These are phyloP conservation scores for Coccinonectria pachysandricola DNA, from an alignment of 2,329 filamentous ascomycete genomes.

Conservation along the genomic window DNA sequence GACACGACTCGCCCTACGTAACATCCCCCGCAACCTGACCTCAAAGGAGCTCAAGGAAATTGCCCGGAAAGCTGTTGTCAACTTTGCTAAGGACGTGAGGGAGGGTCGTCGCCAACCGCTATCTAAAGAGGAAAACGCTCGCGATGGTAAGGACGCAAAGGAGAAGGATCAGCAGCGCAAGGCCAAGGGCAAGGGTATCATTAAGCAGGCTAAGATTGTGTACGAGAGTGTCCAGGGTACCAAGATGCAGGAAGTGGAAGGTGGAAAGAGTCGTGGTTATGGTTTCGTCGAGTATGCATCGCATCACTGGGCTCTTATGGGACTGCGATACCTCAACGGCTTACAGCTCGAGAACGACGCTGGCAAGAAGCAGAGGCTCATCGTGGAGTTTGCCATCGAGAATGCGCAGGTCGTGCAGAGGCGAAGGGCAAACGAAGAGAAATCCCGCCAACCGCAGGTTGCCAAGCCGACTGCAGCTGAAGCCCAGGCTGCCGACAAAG, in stretches of 20 bases:
- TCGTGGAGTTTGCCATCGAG: constrained; percentile 96
- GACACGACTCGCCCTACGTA: constrained; percentile 82
- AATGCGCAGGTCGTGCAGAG: constrained; percentile 92
- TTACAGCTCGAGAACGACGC: constrained; percentile 46
- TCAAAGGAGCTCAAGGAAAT: constrained; percentile 87
- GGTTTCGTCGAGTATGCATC: constrained; percentile 96
- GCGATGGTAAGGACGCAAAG: constrained; percentile 70
- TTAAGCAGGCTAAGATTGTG: constrained; percentile 88
- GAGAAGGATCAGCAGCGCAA: constrained; percentile 73
- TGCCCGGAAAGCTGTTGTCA: constrained; percentile 84
- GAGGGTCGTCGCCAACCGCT: constrained; percentile 63
- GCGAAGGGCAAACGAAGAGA: constrained; percentile 35
- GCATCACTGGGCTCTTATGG: constrained; percentile 91
- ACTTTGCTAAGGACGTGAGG: constrained; percentile 86
- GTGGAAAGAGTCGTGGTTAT: constrained; percentile 82
- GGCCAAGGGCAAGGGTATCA: constrained; percentile 72
- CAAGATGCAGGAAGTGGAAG: constrained; percentile 68
- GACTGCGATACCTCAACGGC: constrained; percentile 85
- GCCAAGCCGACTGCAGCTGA: constrained; percentile 12
- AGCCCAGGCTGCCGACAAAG: constrained; percentile 5
- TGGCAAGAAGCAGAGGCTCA: constrained; percentile 78
- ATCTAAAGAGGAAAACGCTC: constrained; percentile 77
- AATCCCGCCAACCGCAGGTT: constrained; percentile 19
- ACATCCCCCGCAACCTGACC: constrained; percentile 72
- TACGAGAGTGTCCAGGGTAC: constrained; percentile 80